phyloP scores from a whole-genome alignment of 305 asterid genomes.

The Fraxinus sp. region DNA sequence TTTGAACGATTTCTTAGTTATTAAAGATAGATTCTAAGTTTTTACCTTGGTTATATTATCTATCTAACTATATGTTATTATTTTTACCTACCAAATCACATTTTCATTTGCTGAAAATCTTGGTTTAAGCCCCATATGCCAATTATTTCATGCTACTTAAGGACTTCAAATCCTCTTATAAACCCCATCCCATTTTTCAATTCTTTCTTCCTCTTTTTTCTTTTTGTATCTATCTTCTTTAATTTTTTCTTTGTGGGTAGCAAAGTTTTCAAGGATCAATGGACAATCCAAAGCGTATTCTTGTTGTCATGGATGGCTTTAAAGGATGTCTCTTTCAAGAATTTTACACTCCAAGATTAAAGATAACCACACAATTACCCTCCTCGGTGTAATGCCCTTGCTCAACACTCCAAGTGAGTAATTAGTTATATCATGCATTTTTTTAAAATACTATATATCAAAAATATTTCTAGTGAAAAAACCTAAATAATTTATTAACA shows the following conservation, averaged over 20 bases:
- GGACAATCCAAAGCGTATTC: slow-evolving; percentile 40
- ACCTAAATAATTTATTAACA: background rate
- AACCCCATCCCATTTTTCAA: too few species aligned
- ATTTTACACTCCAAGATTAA: slow-evolving; percentile 35
- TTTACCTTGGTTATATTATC: background rate
- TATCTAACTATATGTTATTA: too few species aligned
- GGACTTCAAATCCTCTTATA: too few species aligned
- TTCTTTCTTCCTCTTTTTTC: too few species aligned
- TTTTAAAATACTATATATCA: too few species aligned
- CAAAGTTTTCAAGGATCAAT: background rate
- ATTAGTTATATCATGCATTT: background rate
- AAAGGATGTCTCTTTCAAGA: slow-evolving; percentile 50
- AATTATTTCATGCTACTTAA: too few species aligned
- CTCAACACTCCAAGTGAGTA: slow-evolving; percentile 53
- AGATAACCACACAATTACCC: slow-evolving; percentile 39
- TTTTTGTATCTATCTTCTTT: background rate
- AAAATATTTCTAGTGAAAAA: too few species aligned
- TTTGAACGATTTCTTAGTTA: background rate
- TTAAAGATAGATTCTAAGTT: background rate
- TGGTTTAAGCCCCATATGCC: too few species aligned
- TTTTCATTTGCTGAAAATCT: too few species aligned
- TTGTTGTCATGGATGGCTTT: slow-evolving; percentile 64
- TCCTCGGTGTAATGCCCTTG: slow-evolving; percentile 60
- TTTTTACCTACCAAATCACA: too few species aligned
- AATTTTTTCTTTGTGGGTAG: background rate